These are phyloP conservation scores for Paraphoma chrysanthemicola DNA, from an alignment of 2,329 filamentous ascomycete genomes.

Conservation along the genomic window DNA sequence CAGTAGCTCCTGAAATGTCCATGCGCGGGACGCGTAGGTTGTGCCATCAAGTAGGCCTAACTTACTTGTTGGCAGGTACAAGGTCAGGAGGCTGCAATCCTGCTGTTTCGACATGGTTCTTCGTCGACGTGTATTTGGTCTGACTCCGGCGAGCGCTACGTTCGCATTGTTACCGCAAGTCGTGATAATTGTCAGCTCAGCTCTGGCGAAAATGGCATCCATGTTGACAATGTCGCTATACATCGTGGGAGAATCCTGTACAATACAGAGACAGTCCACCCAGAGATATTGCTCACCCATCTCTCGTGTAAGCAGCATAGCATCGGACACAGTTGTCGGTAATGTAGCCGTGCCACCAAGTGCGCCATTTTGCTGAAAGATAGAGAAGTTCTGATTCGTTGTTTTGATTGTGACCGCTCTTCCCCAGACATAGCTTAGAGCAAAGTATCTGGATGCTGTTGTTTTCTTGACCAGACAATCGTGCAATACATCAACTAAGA, in stretches of 20 bases:
- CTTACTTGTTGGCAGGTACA: background rate
- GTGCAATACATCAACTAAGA: background rate
- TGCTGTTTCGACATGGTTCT: background rate
- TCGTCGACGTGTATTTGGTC: background rate
- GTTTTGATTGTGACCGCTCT: background rate
- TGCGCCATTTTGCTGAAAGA: background rate
- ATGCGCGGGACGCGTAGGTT: background rate
- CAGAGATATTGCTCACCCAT: background rate
- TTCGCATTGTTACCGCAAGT: background rate
- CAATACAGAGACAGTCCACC: constrained; percentile 1
- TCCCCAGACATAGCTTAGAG: constrained; percentile 3
- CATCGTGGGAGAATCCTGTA: background rate
- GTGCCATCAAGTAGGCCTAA: background rate
- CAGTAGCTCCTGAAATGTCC: background rate
- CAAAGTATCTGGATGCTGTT: background rate
- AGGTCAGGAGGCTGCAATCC: too few relatives aligned
- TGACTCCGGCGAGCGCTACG: background rate
- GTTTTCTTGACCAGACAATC: background rate
- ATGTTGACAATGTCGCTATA: background rate
- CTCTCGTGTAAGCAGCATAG: background rate
- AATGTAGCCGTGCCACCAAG: background rate
- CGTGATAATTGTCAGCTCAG: background rate
- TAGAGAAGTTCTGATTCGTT: background rate
- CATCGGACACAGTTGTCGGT: background rate
- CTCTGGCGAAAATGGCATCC: background rate